These are phyloP conservation scores for Euphorbia peplus DNA, from an alignment of 345 rosid species.

Conservation along the genomic window DNA sequence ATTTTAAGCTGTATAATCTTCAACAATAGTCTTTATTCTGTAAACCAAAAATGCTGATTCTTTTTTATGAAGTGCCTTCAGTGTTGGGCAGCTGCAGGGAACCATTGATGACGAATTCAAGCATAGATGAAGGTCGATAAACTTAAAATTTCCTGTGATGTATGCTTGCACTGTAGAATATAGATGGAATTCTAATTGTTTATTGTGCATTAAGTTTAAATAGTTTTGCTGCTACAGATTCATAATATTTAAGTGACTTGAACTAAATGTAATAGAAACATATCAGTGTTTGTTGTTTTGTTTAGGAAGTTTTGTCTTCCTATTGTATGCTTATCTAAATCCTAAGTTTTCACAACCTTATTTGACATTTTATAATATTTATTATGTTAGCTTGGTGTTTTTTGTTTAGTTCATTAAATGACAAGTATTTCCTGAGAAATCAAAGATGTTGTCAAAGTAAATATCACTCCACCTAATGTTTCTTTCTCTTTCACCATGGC, in stretches of 20 bases:
- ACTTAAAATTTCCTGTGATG: too few species aligned
- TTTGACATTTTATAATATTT: too few species aligned
- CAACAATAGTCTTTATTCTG: too few species aligned
- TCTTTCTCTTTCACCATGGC: neutral
- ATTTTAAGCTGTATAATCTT: too few species aligned
- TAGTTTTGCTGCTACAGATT: too few species aligned
- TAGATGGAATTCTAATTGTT: too few species aligned
- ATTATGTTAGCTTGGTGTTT: neutral
- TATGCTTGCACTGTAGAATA: too few species aligned
- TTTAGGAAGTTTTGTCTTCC: neutral
- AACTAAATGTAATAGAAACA: too few species aligned
- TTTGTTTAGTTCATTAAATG: neutral
- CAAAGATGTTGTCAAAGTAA: neutral
- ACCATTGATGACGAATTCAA: neutral
- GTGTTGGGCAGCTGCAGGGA: neutral
- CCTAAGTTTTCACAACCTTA: neutral
- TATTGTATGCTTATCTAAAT: too few species aligned
- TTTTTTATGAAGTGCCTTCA: constrained; percentile 1
- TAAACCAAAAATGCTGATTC: constrained; percentile 25
- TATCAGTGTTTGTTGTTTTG: neutral
- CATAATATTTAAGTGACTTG: too few species aligned
- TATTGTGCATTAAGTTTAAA: too few species aligned
- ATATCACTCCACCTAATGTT: neutral
- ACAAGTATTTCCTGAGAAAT: too few species aligned
- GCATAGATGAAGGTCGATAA: constrained; percentile 3